Evolutionary conservation across 305 asterid genomes (phyloP).

Genomic region (Vinca major): DNA sequence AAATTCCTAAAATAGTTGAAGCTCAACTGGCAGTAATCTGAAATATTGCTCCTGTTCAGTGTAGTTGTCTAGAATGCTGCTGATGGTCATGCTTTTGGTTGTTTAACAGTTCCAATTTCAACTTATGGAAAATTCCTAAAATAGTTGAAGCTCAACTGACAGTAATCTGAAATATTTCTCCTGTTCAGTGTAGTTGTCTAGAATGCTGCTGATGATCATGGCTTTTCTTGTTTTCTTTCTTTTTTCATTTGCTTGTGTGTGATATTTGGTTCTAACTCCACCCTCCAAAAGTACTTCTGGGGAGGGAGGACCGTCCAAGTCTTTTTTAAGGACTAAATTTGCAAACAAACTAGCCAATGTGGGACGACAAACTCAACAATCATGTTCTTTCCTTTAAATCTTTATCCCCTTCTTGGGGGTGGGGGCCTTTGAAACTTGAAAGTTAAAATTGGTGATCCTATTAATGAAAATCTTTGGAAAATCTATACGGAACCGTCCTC

Average conservation of each 20-base stretch:
- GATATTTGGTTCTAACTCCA: not conserved
- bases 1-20: constrained; percentile 1
- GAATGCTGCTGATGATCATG: not conserved
- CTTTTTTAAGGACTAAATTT: too few species aligned
- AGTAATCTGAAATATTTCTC: not conserved
- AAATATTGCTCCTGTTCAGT: not conserved
- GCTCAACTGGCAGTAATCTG: not conserved
- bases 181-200: not conserved
- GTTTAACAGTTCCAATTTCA: not conserved
- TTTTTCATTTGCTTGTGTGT: not conserved
- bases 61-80: not conserved
- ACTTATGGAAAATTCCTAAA: not conserved
- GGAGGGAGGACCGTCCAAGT: too few species aligned
- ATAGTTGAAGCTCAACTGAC: constrained; percentile 3
- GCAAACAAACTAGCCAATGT: too few species aligned
- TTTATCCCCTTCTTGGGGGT: not conserved
- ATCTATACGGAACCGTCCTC: not conserved
- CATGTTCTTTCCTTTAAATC: too few species aligned
- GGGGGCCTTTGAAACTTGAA: not conserved
- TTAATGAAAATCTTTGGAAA: not conserved
- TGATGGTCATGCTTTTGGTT: not conserved
- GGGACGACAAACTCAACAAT: not conserved
- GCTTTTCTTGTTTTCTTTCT: not conserved
- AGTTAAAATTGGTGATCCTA: not conserved
- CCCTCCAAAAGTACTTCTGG: too few species aligned